These are phyloP conservation scores for Echinochloa phyllopogon DNA, from an alignment of 176 grass and related monocot genomes.

Conservation along the genomic window DNA sequence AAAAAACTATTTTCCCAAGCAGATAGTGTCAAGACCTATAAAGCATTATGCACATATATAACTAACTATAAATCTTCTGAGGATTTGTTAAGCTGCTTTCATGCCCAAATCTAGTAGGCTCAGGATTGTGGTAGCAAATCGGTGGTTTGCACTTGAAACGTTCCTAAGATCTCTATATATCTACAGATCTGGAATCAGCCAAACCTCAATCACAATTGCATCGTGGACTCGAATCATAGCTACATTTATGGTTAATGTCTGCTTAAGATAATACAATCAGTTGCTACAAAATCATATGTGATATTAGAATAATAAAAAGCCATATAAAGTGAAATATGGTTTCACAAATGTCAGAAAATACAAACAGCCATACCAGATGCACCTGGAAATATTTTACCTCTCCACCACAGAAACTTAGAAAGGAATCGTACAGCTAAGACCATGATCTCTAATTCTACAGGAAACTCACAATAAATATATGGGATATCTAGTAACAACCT, in stretches of 20 bases:
- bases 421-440: slow-evolving; percentile 24
- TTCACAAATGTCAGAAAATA: slow-evolving; percentile 5
- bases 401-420: slow-evolving; percentile 1
- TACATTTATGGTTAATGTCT: background rate
- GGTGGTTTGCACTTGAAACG: background rate
- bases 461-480: slow-evolving; percentile 20
- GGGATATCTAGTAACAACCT: slow-evolving; percentile 55
- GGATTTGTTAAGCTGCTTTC: background rate
- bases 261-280: background rate
- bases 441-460: slow-evolving; percentile 1
- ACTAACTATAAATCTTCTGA: background rate
- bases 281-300: slow-evolving; percentile 11
- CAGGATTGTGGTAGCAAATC: background rate
- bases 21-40: background rate
- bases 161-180: background rate
- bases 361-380: slow-evolving; percentile 17
- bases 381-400: background rate
- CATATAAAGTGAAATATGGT: background rate
- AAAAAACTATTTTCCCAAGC: background rate
- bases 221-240: background rate
- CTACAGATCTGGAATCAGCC: background rate
- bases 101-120: background rate
- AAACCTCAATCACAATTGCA: background rate
- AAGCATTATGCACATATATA: background rate
- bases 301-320: slow-evolving; percentile 2